Evolutionary conservation across 441 rosid species (phyloP).

Genomic region (Lepidium campestre): DNA sequence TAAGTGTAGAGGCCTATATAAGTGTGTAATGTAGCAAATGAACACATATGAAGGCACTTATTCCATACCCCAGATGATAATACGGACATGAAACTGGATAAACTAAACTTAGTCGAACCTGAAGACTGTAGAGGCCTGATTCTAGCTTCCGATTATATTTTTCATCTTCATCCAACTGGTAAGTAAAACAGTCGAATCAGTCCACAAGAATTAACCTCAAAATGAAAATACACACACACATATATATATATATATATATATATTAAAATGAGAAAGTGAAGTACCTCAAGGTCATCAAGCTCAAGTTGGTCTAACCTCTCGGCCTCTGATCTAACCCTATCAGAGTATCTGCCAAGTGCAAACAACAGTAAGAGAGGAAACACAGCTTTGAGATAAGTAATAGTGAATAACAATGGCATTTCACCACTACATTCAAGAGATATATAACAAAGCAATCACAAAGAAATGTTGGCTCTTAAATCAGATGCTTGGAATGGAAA

Average conservation of each 20-base stretch:
- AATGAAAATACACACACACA: not conserved
- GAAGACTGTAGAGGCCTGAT: constrained; percentile 94
- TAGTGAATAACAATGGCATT: not conserved
- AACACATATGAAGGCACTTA: not conserved
- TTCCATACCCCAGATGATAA: not conserved
- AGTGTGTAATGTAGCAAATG: not conserved
- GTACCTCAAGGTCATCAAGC: constrained; percentile 87
- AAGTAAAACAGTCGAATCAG: constrained; percentile 12
- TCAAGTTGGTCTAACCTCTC: constrained; percentile 67
- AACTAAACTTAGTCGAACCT: constrained; percentile 45
- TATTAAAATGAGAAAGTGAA: constrained; percentile 1
- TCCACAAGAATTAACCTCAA: not conserved
- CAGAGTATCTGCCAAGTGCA: constrained; percentile 56
- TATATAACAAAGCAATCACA: not conserved
- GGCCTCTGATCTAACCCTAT: constrained; percentile 74
- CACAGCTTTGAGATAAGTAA: not conserved
- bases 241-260: too few relatives aligned
- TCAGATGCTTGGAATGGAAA: not conserved
- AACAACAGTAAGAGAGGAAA: not conserved
- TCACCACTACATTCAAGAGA: not conserved
- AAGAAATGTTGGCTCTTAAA: not conserved
- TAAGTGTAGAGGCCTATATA: not conserved
- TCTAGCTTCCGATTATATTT: constrained; percentile 75
- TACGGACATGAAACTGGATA: not conserved
- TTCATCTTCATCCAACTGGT: constrained; percentile 93